These are phyloP conservation scores for Lunasporangiospora selenospora DNA, from an alignment of 192 early-diverging fungal genomes.

Conservation along the genomic window DNA sequence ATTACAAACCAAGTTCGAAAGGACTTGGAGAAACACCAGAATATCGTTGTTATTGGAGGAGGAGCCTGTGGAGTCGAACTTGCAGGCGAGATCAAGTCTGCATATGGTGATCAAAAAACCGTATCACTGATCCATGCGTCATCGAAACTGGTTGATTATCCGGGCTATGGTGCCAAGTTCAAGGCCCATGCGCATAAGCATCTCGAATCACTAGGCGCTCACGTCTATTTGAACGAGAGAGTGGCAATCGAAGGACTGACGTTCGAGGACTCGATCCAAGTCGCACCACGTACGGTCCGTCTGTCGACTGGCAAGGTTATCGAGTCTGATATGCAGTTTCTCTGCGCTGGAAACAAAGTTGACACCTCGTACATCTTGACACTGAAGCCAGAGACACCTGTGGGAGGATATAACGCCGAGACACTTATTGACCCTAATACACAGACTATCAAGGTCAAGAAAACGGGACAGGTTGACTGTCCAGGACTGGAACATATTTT, in stretches of 20 bases:
- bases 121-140: slow-evolving; percentile 58
- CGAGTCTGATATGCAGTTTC: slow-evolving; percentile 63
- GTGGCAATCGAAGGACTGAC: slow-evolving; percentile 46
- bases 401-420: slow-evolving; percentile 16
- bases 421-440: slow-evolving; percentile 43
- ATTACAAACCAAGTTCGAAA: slow-evolving; percentile 52
- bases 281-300: slow-evolving; percentile 45
- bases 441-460: slow-evolving; percentile 51
- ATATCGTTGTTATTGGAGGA: slow-evolving; percentile 70
- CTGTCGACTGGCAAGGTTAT: slow-evolving; percentile 54
- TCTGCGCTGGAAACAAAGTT: slow-evolving; percentile 50
- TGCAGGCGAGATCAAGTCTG: slow-evolving; percentile 60
- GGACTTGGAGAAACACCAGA: slow-evolving; percentile 11
- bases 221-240: slow-evolving; percentile 58
- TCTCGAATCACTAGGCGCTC: slow-evolving; percentile 51
- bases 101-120: slow-evolving; percentile 52
- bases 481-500: slow-evolving; percentile 51
- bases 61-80: slow-evolving; percentile 69
- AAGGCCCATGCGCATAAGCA: slow-evolving; percentile 49
- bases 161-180: slow-evolving; percentile 50
- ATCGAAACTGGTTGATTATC: slow-evolving; percentile 46
- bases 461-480: slow-evolving; percentile 54
- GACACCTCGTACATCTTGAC: slow-evolving; percentile 54
- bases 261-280: slow-evolving; percentile 40
- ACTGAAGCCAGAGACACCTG: slow-evolving; percentile 29